Percentiles rank a stretch among this genome's conserved stretches.
phyloP scores from a whole-genome alignment of 2,329 filamentous ascomycete species.

The Epichloe sylvatica region DNA sequence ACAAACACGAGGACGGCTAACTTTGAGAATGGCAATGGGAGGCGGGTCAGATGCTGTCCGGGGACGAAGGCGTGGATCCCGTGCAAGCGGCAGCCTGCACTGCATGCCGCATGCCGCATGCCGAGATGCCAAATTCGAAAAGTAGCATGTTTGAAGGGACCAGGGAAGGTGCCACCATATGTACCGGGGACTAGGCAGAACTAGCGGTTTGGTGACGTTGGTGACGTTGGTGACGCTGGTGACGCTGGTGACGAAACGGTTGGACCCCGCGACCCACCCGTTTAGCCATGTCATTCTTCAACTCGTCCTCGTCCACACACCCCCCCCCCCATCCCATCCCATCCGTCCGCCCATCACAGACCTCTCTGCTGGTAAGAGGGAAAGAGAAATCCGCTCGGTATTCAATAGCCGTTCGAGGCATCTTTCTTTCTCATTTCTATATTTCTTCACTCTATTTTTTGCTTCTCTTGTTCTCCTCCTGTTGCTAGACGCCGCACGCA shows the following conservation, averaged over 20 bases:
- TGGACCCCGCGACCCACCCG: not conserved
- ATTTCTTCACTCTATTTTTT: not conserved
- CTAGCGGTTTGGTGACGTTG: too few species aligned
- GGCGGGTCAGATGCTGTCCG: not conserved
- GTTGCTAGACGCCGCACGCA: not conserved
- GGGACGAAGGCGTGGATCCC: not conserved
- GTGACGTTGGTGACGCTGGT: not conserved
- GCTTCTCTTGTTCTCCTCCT: slow-evolving; percentile 1
- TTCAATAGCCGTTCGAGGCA: not conserved
- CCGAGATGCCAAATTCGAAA: not conserved
- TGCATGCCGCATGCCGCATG: not conserved
- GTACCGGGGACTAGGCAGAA: too few species aligned
- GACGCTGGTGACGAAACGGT: not conserved
- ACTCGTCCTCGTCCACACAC: too few species aligned
- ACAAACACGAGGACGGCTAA: not conserved
- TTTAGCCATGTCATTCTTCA: not conserved
- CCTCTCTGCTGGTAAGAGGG: slow-evolving; percentile 6
- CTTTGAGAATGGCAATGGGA: not conserved
- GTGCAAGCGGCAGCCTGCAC: not conserved
- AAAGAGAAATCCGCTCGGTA: not conserved
- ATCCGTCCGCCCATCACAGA: not conserved
- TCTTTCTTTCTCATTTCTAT: not conserved
- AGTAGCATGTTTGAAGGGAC: too few species aligned
- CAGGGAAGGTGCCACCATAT: too few species aligned
- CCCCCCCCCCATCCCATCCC: not conserved